Conservation (phyloP, 805 yeast genomes). For the Teunomyces pallodes region DNA sequence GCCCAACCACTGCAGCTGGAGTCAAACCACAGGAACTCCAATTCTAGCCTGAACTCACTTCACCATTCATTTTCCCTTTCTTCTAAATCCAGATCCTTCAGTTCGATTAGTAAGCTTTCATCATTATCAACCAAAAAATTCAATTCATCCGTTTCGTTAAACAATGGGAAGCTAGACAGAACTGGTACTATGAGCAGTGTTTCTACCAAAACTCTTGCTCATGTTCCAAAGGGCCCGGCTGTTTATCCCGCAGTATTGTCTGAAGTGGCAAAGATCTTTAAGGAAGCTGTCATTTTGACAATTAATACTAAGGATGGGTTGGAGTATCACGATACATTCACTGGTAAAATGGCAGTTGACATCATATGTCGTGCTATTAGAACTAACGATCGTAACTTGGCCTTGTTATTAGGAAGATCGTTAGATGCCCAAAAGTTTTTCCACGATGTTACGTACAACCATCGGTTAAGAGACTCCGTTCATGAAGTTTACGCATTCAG, state of each 20-base stretch:
- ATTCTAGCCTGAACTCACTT: slow-evolving; percentile 16
- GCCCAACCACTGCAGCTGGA: slow-evolving; percentile 5
- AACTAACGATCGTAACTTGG: slow-evolving; percentile 88
- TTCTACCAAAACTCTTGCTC: slow-evolving; percentile 5
- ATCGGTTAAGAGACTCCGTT: slow-evolving; percentile 81
- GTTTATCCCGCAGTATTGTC: slow-evolving; percentile 91
- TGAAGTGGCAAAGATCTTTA: slow-evolving; percentile 75
- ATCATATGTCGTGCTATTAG: slow-evolving; percentile 80
- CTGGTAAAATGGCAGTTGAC: slow-evolving; percentile 93
- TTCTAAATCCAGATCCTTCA: slow-evolving; percentile 40
- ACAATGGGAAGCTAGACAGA: slow-evolving; percentile 27
- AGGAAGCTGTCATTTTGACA: slow-evolving; percentile 64
- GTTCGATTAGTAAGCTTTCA: slow-evolving; percentile 40
- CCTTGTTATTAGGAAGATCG: slow-evolving; percentile 83
- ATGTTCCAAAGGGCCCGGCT: slow-evolving; percentile 52
- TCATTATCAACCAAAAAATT: slow-evolving; percentile 40
- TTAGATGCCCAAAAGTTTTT: slow-evolving; percentile 91
- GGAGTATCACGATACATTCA: slow-evolving; percentile 87
- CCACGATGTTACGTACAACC: slow-evolving; percentile 95
- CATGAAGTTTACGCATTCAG: slow-evolving; percentile 86
- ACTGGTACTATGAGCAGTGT: slow-evolving; percentile 26
- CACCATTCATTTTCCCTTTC: slow-evolving; percentile 37
- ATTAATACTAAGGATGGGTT: slow-evolving; percentile 87
- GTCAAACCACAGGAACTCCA: slow-evolving; percentile 13
- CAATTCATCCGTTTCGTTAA: slow-evolving; percentile 31